phyloP scores from a whole-genome alignment of 2,329 filamentous ascomycete genomes.

The Neobulgaria alba region DNA sequence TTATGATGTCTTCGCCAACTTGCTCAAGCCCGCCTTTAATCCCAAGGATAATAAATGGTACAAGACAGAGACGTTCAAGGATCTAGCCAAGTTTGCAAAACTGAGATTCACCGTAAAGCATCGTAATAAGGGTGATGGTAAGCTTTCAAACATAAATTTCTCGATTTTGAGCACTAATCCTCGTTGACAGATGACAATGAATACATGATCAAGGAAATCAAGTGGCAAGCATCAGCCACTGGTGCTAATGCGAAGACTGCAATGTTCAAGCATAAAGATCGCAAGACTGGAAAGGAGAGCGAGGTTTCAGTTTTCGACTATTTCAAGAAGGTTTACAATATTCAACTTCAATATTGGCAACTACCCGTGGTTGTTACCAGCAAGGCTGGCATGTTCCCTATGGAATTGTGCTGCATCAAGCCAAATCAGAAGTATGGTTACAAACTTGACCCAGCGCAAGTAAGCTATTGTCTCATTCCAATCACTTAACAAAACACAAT shows the following conservation, averaged over 20 bases:
- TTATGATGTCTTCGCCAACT: slow-evolving; percentile 18
- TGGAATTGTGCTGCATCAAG: slow-evolving; percentile 48
- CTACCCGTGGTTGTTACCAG: slow-evolving; percentile 52
- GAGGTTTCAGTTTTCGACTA: slow-evolving; percentile 47
- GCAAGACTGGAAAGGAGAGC: slow-evolving; percentile 40
- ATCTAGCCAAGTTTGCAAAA: slow-evolving; percentile 44
- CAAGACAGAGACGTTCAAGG: slow-evolving; percentile 43
- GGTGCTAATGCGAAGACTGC: slow-evolving; percentile 44
- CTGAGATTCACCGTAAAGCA: slow-evolving; percentile 50
- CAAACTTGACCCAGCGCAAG: slow-evolving; percentile 47
- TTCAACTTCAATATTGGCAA: slow-evolving; percentile 36
- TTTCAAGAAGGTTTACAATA: slow-evolving; percentile 46
- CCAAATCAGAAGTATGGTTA: slow-evolving; percentile 52
- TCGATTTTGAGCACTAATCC: neutral
- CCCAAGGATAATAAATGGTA: slow-evolving; percentile 8
- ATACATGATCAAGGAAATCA: slow-evolving; percentile 45
- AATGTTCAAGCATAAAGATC: slow-evolving; percentile 43
- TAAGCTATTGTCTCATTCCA: slow-evolving; percentile 16
- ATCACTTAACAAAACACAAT: neutral
- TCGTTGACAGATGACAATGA: slow-evolving; percentile 33
- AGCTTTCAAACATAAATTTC: slow-evolving; percentile 1
- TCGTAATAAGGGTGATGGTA: slow-evolving; percentile 35
- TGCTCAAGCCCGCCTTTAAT: slow-evolving; percentile 14
- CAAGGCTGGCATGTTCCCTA: slow-evolving; percentile 47
- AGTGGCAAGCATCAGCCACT: slow-evolving; percentile 31